These are phyloP conservation scores for Escallonia rubra DNA, from an alignment of 129 eudicot genomes.

Conservation along the genomic window DNA sequence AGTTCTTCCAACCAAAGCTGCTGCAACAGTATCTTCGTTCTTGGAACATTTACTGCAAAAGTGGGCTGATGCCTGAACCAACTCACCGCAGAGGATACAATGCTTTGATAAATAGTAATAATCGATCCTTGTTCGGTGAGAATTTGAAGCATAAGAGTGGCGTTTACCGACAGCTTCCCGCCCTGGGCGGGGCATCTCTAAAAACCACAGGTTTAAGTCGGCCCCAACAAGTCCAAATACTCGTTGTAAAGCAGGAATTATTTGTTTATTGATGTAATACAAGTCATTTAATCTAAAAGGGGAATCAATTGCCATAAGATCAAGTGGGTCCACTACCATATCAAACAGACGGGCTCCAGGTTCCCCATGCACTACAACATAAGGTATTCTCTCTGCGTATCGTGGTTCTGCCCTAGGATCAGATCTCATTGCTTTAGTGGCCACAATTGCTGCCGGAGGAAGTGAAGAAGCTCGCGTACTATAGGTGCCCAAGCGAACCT, in stretches of 20 bases:
- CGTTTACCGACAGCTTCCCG: constrained; percentile 62
- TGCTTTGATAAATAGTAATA: constrained; percentile 76
- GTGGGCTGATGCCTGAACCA: constrained; percentile 60
- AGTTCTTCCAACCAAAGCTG: constrained; percentile 59
- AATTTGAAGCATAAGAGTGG: constrained; percentile 32
- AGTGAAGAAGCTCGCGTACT: constrained; percentile 62
- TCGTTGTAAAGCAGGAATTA: constrained; percentile 86
- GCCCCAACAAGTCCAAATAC: constrained; percentile 90
- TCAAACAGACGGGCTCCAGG: constrained; percentile 91
- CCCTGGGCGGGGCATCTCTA: constrained; percentile 73
- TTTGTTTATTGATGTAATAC: constrained; percentile 92
- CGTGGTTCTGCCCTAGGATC: constrained; percentile 99
- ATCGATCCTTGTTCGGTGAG: constrained; percentile 69
- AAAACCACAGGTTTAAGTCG: constrained; percentile 73
- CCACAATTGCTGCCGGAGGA: constrained; percentile 97
- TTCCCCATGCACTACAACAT: constrained; percentile 85
- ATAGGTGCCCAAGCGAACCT: constrained; percentile 88
- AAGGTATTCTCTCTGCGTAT: constrained; percentile 80
- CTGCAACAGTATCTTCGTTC: constrained; percentile 50
- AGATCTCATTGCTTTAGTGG: constrained; percentile 72
- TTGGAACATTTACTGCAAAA: constrained; percentile 56
- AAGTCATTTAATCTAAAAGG: constrained; percentile 77
- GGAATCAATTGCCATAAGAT: constrained; percentile 71
- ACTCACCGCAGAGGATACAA: constrained; percentile 76
- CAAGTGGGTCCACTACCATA: constrained; percentile 83